phyloP scores from a whole-genome alignment of 495 filamentous ascomycete species.

The Glonium stellatum region DNA sequence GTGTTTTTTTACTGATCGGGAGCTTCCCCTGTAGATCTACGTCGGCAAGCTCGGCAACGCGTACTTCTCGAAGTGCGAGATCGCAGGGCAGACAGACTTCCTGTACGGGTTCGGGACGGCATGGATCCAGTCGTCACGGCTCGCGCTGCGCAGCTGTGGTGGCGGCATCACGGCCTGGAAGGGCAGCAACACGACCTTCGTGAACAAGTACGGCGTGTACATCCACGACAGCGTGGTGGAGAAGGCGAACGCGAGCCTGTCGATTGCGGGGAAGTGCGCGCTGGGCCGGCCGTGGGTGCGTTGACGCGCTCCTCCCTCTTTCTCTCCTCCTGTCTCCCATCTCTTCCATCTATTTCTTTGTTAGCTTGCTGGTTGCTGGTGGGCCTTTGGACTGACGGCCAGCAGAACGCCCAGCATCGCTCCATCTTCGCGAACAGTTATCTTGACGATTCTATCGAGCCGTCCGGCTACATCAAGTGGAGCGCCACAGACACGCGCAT shows the following conservation, averaged over 20 bases:
- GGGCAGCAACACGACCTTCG: slow-evolving; percentile 55
- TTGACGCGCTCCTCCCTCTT: neutral
- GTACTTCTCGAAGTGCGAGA: slow-evolving; percentile 48
- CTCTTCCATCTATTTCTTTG: too few relatives aligned
- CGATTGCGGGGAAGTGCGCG: slow-evolving; percentile 46
- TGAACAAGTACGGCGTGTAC: slow-evolving; percentile 58
- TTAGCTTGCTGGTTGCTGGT: too few relatives aligned
- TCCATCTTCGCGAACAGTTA: slow-evolving; percentile 48
- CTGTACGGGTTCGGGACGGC: slow-evolving; percentile 31
- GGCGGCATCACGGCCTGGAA: slow-evolving; percentile 63
- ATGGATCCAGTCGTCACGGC: slow-evolving; percentile 33
- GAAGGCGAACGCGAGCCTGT: slow-evolving; percentile 46
- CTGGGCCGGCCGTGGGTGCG: slow-evolving; percentile 49
- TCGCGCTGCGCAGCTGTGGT: slow-evolving; percentile 49
- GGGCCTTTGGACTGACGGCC: neutral
- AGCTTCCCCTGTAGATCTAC: slow-evolving; percentile 38
- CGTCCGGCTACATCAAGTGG: slow-evolving; percentile 53
- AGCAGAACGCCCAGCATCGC: slow-evolving; percentile 45
- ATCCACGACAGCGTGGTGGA: slow-evolving; percentile 45
- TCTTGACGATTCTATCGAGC: slow-evolving; percentile 46
- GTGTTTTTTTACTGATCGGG: too few relatives aligned
- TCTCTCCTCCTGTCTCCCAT: too few relatives aligned
- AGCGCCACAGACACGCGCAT: slow-evolving; percentile 37
- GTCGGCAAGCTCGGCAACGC: slow-evolving; percentile 55
- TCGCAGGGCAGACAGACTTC: slow-evolving; percentile 55